These are phyloP conservation scores for Leccinum imitatum DNA, from an alignment of 768 basidiomycete genomes.

Conservation along the genomic window DNA sequence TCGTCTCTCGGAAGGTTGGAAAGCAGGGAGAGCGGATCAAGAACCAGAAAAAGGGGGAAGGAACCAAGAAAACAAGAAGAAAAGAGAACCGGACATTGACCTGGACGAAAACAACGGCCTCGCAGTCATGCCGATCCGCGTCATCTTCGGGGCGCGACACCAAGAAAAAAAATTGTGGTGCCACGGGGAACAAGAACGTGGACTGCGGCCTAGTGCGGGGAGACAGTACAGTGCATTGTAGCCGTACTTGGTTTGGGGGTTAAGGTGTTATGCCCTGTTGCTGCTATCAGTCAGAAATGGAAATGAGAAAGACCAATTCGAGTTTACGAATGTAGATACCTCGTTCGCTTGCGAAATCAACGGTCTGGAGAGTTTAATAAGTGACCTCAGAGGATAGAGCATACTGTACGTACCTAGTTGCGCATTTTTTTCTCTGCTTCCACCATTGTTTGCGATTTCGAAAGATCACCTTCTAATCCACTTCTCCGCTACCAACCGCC, in stretches of 20 bases:
- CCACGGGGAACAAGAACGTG: background rate
- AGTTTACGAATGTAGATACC: conserved; percentile 23
- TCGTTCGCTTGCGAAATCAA: conserved; percentile 32
- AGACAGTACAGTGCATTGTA: background rate
- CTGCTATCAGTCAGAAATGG: background rate
- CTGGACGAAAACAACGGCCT: background rate
- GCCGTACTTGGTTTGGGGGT: background rate
- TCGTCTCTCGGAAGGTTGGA: background rate
- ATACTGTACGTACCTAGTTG: conserved; percentile 38
- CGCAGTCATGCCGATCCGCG: background rate
- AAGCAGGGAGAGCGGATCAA: background rate
- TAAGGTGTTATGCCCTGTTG: background rate
- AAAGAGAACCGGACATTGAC: background rate
- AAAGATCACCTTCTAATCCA: conserved; percentile 34
- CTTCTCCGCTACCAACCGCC: conserved; percentile 27
- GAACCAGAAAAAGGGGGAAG: background rate
- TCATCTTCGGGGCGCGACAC: background rate
- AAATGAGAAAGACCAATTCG: conserved; percentile 1
- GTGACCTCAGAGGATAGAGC: background rate
- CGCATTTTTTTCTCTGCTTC: conserved; percentile 40
- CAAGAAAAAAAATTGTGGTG: background rate
- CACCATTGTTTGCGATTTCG: conserved; percentile 33
- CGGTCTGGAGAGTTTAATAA: conserved; percentile 26
- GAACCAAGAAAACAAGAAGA: background rate
- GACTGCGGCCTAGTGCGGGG: background rate